phyloP scores from a whole-genome alignment of 306 rosid genomes.

The Vachellia pachyceras region DNA sequence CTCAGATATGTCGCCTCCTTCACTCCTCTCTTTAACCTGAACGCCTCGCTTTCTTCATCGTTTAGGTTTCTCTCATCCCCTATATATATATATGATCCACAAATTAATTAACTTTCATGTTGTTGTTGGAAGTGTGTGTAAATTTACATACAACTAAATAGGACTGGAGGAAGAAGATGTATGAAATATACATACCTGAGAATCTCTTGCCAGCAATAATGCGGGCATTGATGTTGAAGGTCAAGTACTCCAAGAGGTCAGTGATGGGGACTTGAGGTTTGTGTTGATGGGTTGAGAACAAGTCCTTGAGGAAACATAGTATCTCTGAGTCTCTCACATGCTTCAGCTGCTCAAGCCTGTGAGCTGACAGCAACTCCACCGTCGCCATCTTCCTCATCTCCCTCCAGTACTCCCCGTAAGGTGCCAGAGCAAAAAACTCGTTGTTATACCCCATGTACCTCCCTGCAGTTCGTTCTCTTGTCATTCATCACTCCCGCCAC shows the following conservation, averaged over 20 bases:
- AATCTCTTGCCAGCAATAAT: constrained; percentile 63
- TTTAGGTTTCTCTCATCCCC: background rate
- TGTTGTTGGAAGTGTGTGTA: too few relatives aligned
- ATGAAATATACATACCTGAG: background rate
- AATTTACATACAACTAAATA: background rate
- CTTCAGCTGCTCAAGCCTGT: constrained; percentile 47
- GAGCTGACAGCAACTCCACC: constrained; percentile 42
- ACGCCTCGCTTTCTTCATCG: constrained; percentile 45
- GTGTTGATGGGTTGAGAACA: constrained; percentile 28
- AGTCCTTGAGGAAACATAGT: constrained; percentile 43
- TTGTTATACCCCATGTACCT: constrained; percentile 51
- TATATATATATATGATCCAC: too few relatives aligned
- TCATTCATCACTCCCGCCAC: background rate
- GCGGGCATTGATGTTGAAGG: constrained; percentile 51
- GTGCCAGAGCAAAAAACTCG: constrained; percentile 55
- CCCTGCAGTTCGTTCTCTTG: too few relatives aligned
- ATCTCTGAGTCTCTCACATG: constrained; percentile 50
- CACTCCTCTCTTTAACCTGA: constrained; percentile 44
- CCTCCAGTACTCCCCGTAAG: constrained; percentile 71
- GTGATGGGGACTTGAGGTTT: constrained; percentile 52
- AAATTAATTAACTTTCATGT: too few relatives aligned
- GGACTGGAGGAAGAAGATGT: background rate
- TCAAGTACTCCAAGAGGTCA: constrained; percentile 51
- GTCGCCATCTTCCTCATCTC: constrained; percentile 53
- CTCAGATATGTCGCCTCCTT: constrained; percentile 51